Conservation (phyloP, 2,329 filamentous ascomycete genomes). For the Blumeria hordei region DNA sequence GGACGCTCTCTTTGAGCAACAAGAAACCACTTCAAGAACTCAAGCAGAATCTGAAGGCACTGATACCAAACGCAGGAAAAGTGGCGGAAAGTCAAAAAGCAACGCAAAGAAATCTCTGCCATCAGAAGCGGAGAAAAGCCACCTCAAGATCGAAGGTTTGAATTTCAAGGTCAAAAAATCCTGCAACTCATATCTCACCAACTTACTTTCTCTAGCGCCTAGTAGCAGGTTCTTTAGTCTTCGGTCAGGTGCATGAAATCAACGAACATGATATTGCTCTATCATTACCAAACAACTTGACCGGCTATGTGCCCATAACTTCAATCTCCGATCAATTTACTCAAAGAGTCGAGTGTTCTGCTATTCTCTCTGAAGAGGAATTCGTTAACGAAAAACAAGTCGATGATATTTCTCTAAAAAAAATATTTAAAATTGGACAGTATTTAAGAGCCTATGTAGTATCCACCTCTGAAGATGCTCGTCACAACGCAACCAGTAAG, state of each 20-base stretch:
- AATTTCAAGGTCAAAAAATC: slow-evolving; percentile 51
- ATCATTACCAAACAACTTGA: slow-evolving; percentile 77
- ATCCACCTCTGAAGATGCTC: slow-evolving; percentile 47
- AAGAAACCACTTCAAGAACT: slow-evolving; percentile 26
- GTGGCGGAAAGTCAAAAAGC: slow-evolving; percentile 30
- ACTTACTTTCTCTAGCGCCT: slow-evolving; percentile 37
- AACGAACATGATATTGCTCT: slow-evolving; percentile 57
- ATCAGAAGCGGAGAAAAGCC: slow-evolving; percentile 22
- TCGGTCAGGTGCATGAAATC: slow-evolving; percentile 68
- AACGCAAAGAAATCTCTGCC: slow-evolving; percentile 28
- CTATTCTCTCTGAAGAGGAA: slow-evolving; percentile 32
- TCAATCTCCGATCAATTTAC: slow-evolving; percentile 67
- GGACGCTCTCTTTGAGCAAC: slow-evolving; percentile 71
- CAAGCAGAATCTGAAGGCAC: slow-evolving; percentile 14
- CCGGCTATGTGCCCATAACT: slow-evolving; percentile 75
- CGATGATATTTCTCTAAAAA: slow-evolving; percentile 43
- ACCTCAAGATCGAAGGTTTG: slow-evolving; percentile 58
- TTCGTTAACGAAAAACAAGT: slow-evolving; percentile 27
- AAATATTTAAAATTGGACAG: slow-evolving; percentile 62
- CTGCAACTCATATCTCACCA: background rate
- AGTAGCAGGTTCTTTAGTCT: slow-evolving; percentile 61
- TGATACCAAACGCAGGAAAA: slow-evolving; percentile 10
- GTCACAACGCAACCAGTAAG: slow-evolving; percentile 19
- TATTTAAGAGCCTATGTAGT: slow-evolving; percentile 68
- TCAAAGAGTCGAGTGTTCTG: slow-evolving; percentile 44